Conservation (phyloP, 2,329 filamentous ascomycete genomes). For the Fusarium burgessii region DNA sequence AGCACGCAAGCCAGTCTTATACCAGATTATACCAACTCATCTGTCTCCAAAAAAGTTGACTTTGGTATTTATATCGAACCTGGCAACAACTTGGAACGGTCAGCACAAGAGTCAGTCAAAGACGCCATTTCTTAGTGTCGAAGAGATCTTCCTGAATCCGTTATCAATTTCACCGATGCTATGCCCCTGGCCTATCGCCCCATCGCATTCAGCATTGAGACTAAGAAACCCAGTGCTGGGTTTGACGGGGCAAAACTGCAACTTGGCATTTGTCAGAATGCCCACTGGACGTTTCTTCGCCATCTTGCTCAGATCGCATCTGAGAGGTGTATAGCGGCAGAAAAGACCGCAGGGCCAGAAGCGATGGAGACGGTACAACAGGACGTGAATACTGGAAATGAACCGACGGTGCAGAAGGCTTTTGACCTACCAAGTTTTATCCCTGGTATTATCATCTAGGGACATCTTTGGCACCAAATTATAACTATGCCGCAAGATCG, state of each 20-base stretch:
- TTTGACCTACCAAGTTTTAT: neutral
- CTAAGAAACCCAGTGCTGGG: constrained; percentile 5
- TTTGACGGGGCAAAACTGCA: constrained; percentile 4
- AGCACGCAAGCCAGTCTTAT: neutral
- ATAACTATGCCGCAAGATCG: neutral
- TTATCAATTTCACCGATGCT: constrained; percentile 6
- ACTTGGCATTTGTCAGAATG: constrained; percentile 5
- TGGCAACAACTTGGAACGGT: neutral
- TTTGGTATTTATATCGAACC: constrained; percentile 1
- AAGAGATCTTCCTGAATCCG: neutral
- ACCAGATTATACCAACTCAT: neutral
- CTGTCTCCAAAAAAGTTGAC: constrained; percentile 2
- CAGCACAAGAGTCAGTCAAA: neutral
- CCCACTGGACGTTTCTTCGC: constrained; percentile 1
- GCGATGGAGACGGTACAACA: neutral
- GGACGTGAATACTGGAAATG: neutral
- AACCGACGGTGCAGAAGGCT: neutral
- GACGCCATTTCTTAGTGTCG: neutral
- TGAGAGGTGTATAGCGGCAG: neutral
- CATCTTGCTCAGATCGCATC: neutral
- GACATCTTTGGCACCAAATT: neutral
- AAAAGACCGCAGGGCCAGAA: neutral
- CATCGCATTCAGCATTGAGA: constrained; percentile 6
- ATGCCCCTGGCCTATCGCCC: neutral
- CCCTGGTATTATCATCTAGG: neutral